Evolutionary conservation across 75 land plant genomes (phyloP).

Genomic region (Selaginella moellendorffii): DNA sequence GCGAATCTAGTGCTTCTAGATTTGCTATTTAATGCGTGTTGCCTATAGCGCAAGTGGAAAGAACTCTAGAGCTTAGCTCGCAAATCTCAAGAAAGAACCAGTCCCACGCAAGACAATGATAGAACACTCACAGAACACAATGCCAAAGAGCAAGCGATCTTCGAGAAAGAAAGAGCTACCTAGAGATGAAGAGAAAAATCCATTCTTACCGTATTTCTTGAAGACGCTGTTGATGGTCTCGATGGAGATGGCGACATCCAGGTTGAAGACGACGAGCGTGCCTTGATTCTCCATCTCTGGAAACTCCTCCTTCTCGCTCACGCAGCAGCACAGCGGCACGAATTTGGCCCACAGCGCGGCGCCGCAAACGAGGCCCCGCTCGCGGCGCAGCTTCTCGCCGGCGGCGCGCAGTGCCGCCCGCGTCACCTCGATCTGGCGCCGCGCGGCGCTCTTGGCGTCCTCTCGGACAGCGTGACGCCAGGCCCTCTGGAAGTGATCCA

Average conservation of each 20-base stretch:
- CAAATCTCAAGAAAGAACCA: neutral
- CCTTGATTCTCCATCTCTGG: slow-evolving; percentile 61
- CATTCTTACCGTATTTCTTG: slow-evolving; percentile 46
- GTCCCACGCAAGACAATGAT: neutral
- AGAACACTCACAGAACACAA: slow-evolving; percentile 5
- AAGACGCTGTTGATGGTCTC: slow-evolving; percentile 32
- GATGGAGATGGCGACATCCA: slow-evolving; percentile 36
- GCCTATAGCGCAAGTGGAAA: no score
- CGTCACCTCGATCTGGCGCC: neutral
- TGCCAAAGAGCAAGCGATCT: neutral
- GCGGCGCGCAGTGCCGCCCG: neutral
- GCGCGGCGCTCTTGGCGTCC: neutral
- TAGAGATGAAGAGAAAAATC: neutral
- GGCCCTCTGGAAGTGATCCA: no score
- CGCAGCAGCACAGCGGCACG: slow-evolving; percentile 22
- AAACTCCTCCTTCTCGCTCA: slow-evolving; percentile 6
- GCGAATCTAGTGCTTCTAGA: no score
- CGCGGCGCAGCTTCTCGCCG: neutral
- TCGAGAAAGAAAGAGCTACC: neutral
- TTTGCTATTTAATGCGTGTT: no score
- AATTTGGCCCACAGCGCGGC: slow-evolving; percentile 86
- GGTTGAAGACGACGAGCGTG: slow-evolving; percentile 71
- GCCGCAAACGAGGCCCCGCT: slow-evolving; percentile 48
- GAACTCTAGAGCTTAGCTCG: neutral
- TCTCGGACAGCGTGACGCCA: no score